Base-by-base conservation (phyloP, 176 grass and related monocot species). In the sorghum (Sorghum bicolor) region DNA sequence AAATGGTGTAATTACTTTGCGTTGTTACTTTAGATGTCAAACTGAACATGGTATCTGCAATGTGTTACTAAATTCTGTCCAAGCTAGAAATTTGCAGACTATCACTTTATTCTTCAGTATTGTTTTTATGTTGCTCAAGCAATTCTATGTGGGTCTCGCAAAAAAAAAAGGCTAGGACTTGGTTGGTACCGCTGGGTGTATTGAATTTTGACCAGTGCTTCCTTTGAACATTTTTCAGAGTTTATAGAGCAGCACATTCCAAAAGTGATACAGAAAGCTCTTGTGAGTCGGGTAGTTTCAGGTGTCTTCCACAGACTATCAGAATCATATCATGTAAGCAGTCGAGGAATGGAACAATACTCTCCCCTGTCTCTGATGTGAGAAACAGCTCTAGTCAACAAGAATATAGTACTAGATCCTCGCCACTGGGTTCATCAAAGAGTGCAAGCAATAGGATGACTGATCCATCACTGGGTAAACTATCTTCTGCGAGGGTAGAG, bases 241-340 rank as follows among this genome's bases (percentile, higher is more conserved):
- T 82, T 50, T 82, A 75, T 71, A 88, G 68, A 87, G 86, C 57
- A 7, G 40, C 85, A 36, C 82, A 88, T 39, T 72, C 52, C 53
- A 87, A 79, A 90, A 87, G 73, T 47, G 89, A 94, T 25, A 80
- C 63, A 61, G 89, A 92, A 83, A 84, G 85, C 65, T 63, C 71
- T 20, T 57, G 30, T 10, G 87, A 92, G 37, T 82, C 81, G 29
- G 33, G 73, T 34, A 88, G 82, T 84, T 87, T 85, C 84, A 94
- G 87, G 82, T 99, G 89, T 74, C 77, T 94, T 38, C 93, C 97
- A 15, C 88, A 88, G 80, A 92, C 89, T 68, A 92, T 92, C 40
- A 94, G 92, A 80, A 92, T 89, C 19, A 87, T 92, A 87, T 87
- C 97, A 72, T 90, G 74, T 86, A 94, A 94, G 63, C 87, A 92